phyloP scores from a whole-genome alignment of 768 basidiomycete species.

The Pholiota molesta region DNA sequence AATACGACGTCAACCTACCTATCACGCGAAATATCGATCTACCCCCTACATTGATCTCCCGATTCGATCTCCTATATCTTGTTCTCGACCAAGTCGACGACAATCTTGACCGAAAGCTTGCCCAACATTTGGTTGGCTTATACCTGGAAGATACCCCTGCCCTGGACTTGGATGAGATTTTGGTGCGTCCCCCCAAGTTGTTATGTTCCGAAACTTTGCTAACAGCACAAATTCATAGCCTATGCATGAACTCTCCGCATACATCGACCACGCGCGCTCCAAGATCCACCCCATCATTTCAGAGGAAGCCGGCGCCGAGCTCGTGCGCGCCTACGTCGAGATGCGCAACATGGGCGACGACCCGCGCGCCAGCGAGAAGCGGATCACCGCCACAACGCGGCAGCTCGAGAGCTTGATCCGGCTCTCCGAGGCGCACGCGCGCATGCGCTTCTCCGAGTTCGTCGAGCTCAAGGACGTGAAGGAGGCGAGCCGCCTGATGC shows the following conservation, averaged over 20 bases:
- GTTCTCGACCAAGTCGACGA: slow-evolving; percentile 96
- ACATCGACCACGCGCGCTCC: slow-evolving; percentile 90
- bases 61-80: slow-evolving; percentile 95
- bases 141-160: slow-evolving; percentile 91
- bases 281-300: slow-evolving; percentile 86
- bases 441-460: slow-evolving; percentile 90
- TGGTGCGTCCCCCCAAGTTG: slow-evolving; percentile 53
- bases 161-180: slow-evolving; percentile 64
- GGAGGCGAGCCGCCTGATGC: slow-evolving; percentile 94
- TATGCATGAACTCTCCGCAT: slow-evolving; percentile 87
- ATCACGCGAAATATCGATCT: slow-evolving; percentile 97
- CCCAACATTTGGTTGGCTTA: slow-evolving; percentile 89
- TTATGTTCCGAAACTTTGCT: not conserved
- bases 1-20: slow-evolving; percentile 90
- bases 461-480: slow-evolving; percentile 88
- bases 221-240: slow-evolving; percentile 51
- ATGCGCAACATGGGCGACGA: slow-evolving; percentile 93
- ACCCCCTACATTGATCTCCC: slow-evolving; percentile 95
- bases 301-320: slow-evolving; percentile 81
- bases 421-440: slow-evolving; percentile 92
- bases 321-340: slow-evolving; percentile 89
- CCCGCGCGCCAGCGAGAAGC: slow-evolving; percentile 83
- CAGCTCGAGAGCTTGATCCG: slow-evolving; percentile 98
- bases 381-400: slow-evolving; percentile 97
- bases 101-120: slow-evolving; percentile 78